A percentile compares a stretch with the other conserved stretches of the same genome.
Evolutionary conservation across 345 rosid species (phyloP).

Genomic region (Populus pruinosa): DNA sequence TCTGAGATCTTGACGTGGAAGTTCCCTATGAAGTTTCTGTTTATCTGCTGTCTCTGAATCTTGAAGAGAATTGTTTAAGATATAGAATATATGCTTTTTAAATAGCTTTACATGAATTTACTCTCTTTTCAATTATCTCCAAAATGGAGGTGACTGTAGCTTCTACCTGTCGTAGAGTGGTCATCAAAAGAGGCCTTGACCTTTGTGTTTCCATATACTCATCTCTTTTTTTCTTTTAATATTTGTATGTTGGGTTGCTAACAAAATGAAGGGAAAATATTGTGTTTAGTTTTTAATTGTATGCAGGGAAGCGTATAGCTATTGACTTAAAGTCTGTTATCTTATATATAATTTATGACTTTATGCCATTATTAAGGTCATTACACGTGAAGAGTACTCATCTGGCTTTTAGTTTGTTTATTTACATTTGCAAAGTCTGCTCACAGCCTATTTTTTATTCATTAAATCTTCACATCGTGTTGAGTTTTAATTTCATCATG

Average conservation of each 20-base stretch:
- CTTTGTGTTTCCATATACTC: constrained; percentile 62
- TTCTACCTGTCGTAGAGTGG: constrained; percentile 76
- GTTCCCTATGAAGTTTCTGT: background rate
- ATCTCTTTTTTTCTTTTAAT: background rate
- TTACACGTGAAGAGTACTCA: background rate
- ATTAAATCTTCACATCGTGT: background rate
- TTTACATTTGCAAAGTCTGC: background rate
- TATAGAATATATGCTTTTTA: constrained; percentile 1
- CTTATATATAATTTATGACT: background rate
- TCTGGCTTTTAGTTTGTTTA: background rate
- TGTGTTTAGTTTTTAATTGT: too few relatives aligned
- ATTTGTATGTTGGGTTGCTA: constrained; percentile 8
- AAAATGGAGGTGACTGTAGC: constrained; percentile 73
- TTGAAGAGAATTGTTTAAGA: background rate
- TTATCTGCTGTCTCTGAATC: background rate
- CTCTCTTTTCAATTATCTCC: constrained; percentile 29
- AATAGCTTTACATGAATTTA: constrained; percentile 22
- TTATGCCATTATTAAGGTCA: background rate
- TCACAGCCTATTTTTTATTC: background rate
- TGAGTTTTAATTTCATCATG: background rate
- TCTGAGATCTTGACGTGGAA: background rate
- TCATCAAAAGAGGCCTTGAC: constrained; percentile 67
- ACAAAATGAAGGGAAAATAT: background rate
- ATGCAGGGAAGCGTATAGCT: too few relatives aligned
- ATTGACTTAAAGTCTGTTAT: too few relatives aligned